Evolutionary conservation across 2,329 filamentous ascomycete genomes (phyloP).

Genomic region (Curvularia sp.): DNA sequence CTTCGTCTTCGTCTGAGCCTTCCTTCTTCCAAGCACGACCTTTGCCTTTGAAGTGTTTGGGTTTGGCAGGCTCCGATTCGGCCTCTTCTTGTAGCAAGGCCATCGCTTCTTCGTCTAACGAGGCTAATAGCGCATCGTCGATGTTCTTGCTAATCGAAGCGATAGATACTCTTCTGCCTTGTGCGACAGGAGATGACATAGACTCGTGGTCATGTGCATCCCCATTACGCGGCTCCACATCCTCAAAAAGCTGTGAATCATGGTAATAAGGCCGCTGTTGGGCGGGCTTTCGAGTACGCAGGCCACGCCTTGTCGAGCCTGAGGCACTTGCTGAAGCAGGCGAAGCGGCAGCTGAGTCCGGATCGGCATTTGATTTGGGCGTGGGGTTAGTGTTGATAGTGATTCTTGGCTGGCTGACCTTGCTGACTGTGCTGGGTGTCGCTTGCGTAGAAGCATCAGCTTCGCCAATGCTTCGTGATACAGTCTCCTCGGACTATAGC

Average conservation of each 20-base stretch:
- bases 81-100: slow-evolving; percentile 26
- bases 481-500: slow-evolving; percentile 31
- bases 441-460: slow-evolving; percentile 14
- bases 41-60: slow-evolving; percentile 45
- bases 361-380: slow-evolving; percentile 10
- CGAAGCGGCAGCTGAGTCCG: slow-evolving; percentile 26
- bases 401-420: slow-evolving; percentile 9
- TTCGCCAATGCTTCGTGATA: slow-evolving; percentile 16
- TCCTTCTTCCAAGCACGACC: slow-evolving; percentile 45
- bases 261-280: slow-evolving; percentile 48
- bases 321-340: slow-evolving; percentile 33
- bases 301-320: slow-evolving; percentile 36
- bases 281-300: slow-evolving; percentile 45
- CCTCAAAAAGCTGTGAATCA: slow-evolving; percentile 44
- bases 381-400: slow-evolving; percentile 8
- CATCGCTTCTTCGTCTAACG: slow-evolving; percentile 25
- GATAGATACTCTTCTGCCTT: slow-evolving; percentile 24
- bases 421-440: slow-evolving; percentile 10
- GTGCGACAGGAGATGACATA: slow-evolving; percentile 14
- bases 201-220: slow-evolving; percentile 12
- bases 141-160: slow-evolving; percentile 22
- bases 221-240: slow-evolving; percentile 17
- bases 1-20: slow-evolving; percentile 42
- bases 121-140: slow-evolving; percentile 17
- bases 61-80: slow-evolving; percentile 15